Base-by-base conservation (phyloP, 2,329 filamentous ascomycete species). In the Blumeriella jaapii region DNA sequence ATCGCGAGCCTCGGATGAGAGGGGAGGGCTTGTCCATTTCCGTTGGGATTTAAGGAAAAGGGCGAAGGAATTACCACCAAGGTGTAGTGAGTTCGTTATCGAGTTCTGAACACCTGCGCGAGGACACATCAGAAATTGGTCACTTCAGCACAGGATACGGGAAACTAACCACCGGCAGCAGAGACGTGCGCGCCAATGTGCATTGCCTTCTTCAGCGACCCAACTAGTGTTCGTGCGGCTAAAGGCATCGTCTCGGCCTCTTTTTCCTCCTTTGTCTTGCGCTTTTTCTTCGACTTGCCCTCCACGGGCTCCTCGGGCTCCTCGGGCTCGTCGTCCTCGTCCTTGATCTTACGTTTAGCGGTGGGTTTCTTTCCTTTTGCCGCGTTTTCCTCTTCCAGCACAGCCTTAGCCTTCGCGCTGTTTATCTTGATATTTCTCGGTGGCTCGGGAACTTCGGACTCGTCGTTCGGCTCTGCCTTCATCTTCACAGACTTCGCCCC, bases 11-110 rank as follows among this genome's bases (percentile, higher is more conserved):
- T 81, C 75, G 24, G 74, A 60, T 16, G 79, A 68, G 4, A 98
- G 67, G 1, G 82, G 72, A 6, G 87, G 84, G 51, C 81, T 93
- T 17, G 73, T 69, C 91, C 91, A 98, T 64, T 94, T 96, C 36
- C 87, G 78, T 59, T 98, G 91, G 0, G 84, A 93, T 57, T 96
- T 96, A 49, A 98, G 69, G 62, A 98, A 98, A 13, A 96, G 67
- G 3, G 91, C 91, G 50, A 96, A 93, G 7, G 87, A 76, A 56
- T 96, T 98, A 44, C 82, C 87, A 34, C 87, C 87, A 45, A 94
- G 86, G 31, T 85, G 71, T 2, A 78, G 55, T 28, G 81, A 74
- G 49, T 94, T 93, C 14, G 68, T 64, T 39, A 96, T 69, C 0
- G 87, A 71, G 58, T 96, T 95, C 38, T 95, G 86, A 1, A 96